A percentile compares a stretch with the other conserved stretches of the same genome.
phyloP scores from a whole-genome alignment of 495 filamentous ascomycete genomes.

The Penicillium ochrochloron region DNA sequence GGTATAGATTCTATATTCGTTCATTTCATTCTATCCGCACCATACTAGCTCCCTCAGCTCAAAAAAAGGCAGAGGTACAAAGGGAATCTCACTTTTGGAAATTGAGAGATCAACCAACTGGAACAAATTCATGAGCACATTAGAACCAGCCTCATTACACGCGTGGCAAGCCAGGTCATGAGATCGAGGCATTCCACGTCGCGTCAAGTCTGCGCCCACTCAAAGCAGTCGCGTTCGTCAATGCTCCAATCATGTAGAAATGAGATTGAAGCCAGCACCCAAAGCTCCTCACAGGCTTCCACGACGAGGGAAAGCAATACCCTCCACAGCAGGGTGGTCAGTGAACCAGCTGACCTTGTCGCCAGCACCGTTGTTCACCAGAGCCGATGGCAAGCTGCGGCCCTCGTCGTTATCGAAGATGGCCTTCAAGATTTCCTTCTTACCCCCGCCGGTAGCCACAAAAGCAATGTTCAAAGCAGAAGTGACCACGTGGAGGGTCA shows the following conservation, averaged over 20 bases:
- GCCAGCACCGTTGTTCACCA: conserved; percentile 81
- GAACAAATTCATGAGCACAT: not conserved
- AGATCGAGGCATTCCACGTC: not conserved
- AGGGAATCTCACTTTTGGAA: conserved; percentile 8
- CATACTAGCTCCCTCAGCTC: not conserved
- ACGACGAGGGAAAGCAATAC: conserved; percentile 76
- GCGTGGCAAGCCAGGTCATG: not conserved
- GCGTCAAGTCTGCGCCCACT: not conserved
- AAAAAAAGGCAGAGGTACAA: not conserved
- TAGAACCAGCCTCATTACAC: too few relatives aligned
- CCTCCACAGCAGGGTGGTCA: conserved; percentile 79
- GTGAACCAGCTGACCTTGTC: conserved; percentile 96
- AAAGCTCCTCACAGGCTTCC: conserved; percentile 51
- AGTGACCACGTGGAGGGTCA: conserved; percentile 86
- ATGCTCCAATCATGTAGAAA: not conserved
- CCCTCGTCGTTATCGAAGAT: conserved; percentile 86
- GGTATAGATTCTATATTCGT: conserved; percentile 14
- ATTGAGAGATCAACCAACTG: not conserved
- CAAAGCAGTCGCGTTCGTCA: not conserved
- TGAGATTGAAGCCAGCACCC: not conserved
- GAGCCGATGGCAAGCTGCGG: conserved; percentile 73
- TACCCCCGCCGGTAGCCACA: conserved; percentile 84
- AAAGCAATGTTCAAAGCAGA: conserved; percentile 86
- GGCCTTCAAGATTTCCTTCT: conserved; percentile 87
- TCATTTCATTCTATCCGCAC: conserved; percentile 11